Evolutionary conservation across 2,329 filamentous ascomycete species (phyloP).

Genomic region (Curvularia sp.): DNA sequence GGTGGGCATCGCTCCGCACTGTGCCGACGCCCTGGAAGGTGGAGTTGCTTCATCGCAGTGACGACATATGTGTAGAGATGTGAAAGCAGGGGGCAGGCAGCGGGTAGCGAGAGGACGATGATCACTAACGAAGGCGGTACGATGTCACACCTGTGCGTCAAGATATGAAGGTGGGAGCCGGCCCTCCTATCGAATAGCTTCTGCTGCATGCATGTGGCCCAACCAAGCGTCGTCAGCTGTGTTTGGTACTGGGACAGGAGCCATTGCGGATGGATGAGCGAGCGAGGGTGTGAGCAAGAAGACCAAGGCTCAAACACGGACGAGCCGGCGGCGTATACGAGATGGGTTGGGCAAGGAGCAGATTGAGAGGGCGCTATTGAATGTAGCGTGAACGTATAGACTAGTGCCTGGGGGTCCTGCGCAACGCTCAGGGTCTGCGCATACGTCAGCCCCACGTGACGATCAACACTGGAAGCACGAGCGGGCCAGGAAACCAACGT

Average conservation of each 20-base stretch:
- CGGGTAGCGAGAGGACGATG: neutral
- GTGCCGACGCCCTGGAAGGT: neutral
- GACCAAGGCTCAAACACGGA: neutral
- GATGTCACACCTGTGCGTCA: neutral
- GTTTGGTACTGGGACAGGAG: neutral
- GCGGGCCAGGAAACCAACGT: slow-evolving; percentile 2
- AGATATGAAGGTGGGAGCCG: neutral
- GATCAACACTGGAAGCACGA: slow-evolving; percentile 10
- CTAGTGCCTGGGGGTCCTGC: slow-evolving; percentile 4
- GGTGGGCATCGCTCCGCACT: neutral
- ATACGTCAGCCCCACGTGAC: slow-evolving; percentile 21
- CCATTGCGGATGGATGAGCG: neutral
- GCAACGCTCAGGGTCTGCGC: slow-evolving; percentile 14
- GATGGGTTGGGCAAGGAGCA: slow-evolving; percentile 5
- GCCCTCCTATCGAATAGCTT: neutral
- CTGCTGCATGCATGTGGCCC: neutral
- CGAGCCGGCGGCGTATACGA: neutral
- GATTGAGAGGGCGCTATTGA: neutral
- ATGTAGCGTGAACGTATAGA: slow-evolving; percentile 10
- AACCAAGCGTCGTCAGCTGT: slow-evolving; percentile 2
- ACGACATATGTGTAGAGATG: slow-evolving; percentile 1
- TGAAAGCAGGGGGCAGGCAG: neutral
- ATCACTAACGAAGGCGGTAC: slow-evolving; percentile 1
- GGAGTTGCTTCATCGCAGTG: neutral
- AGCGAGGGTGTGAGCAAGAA: neutral